Conservation (phyloP, 139 green algal genomes). For the Ettlia oleoabundans region DNA sequence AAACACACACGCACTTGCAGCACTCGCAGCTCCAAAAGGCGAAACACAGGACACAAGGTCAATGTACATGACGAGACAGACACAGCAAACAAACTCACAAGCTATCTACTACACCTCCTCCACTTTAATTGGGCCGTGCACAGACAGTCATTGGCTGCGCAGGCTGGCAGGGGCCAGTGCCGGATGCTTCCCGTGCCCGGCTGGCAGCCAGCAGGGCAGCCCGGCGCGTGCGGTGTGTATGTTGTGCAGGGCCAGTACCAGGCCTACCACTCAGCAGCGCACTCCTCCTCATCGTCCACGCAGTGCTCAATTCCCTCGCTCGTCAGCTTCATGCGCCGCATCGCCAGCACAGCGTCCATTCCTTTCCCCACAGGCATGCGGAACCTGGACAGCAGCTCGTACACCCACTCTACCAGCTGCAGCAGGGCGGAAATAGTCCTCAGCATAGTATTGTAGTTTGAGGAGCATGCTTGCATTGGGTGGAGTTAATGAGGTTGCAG, state of each 20-base stretch:
- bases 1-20: too few relatives aligned
- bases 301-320: conserved; percentile 47
- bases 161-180: neutral
- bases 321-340: conserved; percentile 59
- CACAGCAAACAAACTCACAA: too few relatives aligned
- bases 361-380: conserved; percentile 52
- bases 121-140: too few relatives aligned
- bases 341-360: conserved; percentile 61
- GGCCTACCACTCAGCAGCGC: conserved; percentile 34
- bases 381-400: conserved; percentile 75
- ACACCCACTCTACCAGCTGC: conserved; percentile 62
- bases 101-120: too few relatives aligned
- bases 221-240: neutral
- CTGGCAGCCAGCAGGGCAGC: too few relatives aligned
- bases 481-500: neutral
- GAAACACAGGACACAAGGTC: too few relatives aligned
- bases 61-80: too few relatives aligned
- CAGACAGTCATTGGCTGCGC: too few relatives aligned
- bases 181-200: too few relatives aligned
- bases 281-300: conserved; percentile 54
- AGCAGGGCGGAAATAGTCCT: neutral
- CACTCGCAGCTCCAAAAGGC: too few relatives aligned
- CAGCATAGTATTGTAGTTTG: neutral
- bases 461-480: neutral
- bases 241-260: neutral